Evolutionary conservation across 2,329 filamentous ascomycete species (phyloP), one percentile per base, ranked within the genome.

Genomic region (Elsinoe australis): DNA sequence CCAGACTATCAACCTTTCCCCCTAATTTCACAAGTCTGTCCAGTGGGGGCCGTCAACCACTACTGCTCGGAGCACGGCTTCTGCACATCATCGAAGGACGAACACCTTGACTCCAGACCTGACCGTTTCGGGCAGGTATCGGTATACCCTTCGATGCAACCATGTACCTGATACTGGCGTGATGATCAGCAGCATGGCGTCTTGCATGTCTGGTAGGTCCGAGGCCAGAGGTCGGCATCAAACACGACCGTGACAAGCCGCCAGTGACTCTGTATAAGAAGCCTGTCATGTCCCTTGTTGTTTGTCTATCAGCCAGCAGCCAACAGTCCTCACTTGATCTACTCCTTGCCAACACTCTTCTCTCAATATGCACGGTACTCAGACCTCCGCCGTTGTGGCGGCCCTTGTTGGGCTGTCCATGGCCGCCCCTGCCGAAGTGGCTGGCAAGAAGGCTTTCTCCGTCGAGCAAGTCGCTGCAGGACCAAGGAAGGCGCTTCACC

Each of bases 391-490:
- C 47, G 56, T 58, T 49, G 50, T 62, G 47, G 56, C 58, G 54
- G 61, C 60, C 48, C 56, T 56, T 36, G 59, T 59, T 39, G 51
- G 52, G 39, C 49, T 60, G 34, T 45, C 55, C 32, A 35, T 59
- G 19, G 61, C 60, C 15, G 56, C 58, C 21, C 61, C 61, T 17
- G 52, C 58, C 36, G 56, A 58, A 8, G 22, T 56, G 12, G 42
- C 53, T 14, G 51, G 49, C 17, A 55, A 54, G 45, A 52, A 52
- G 38, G 51, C 55, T 19, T 62, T 64, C 56, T 41, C 51, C 17
- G 50, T 64, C 47, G 36, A 56, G 19, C 62, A 64, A 48, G 56
- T 61, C 22, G 54, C 58, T 14, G 24, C 47, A 12, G 59, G 59
- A 24, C 32, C 45, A 22, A 36, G 24, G 14, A 39, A 36, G 32